Base-by-base conservation (phyloP, 768 basidiomycete species). In the Phlebiopsis flavidoalba region DNA sequence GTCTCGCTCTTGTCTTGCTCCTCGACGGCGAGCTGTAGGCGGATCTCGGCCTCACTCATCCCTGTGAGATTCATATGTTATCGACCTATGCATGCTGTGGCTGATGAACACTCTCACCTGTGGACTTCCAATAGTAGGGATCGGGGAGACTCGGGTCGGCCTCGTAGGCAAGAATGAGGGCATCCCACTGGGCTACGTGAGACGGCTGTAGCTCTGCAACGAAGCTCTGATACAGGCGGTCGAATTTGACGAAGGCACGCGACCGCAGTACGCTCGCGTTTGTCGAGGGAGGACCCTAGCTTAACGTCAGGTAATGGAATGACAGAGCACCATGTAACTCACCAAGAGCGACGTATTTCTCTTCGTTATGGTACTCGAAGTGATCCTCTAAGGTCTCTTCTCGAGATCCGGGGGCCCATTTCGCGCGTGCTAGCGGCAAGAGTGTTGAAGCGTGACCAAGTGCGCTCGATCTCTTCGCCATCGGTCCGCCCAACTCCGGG, bases 341-440 rank as follows among this genome's bases (percentile, higher is more conserved):
- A 76, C 75, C 67, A 0, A 77, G 36, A 0, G 26, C 48, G 8
- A 62, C 52, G 0, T 67, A 35, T 33, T 79, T 79, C 24, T 74
- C 74, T 75, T 74, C 77, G 58, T 74, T 72, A 48, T 63, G 64
- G 63, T 72, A 75, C 3, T 74, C 71, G 17, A 71, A 67, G n/a
- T 66, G 62, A 48, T 79, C 74, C 54, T 80, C 73, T 8, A 80
- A 60, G 0, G 73, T 70, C 12, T 78, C 76, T 10, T 67, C 63
- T 0, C 72, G 26, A 47, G 71, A 59, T n/a, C 72, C 63, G 0
- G 73, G n/a, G 71, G 0, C 70, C 74, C 76, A 77, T 79, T 47
- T 77, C 75, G 2, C 68, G 61, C 1, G 72, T 73, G 61, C 74
- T 76, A 0, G 68, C 58, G 0, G 71, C 73, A 0, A 70, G 63